Evolutionary conservation across 805 yeast genomes (phyloP), one percentile per base, ranked within the genome.

Genomic region (Ogataea pignaliae): DNA sequence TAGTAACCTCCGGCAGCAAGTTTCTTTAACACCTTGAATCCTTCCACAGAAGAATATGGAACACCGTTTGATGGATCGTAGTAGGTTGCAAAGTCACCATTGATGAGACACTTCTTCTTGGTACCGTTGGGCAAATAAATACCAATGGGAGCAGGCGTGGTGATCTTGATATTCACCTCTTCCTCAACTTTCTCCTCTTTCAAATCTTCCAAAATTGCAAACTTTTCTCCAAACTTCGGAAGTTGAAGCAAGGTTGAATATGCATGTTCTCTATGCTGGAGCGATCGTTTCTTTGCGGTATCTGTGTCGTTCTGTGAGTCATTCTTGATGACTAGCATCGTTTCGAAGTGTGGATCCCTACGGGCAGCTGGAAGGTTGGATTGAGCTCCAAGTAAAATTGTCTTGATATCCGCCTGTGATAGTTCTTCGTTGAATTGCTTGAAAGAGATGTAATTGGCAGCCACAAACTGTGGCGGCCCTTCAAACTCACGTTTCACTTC

Each of bases 41-140:
- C 83, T 38, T 85, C 90, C 48, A 88, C 85, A 50, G 83, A 83
- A 40, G 83, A 75, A 64, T 93, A 93, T 2, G 96, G 95, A 41
- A 93, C 77, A 32, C 96, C 96, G 28, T 85, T 81, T 32, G 78
- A 73, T 0, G 98, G 98, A 68, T 91, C 98, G 51, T 85, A 81
- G 63, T 88, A 91, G 56, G 79, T 76, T 14, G 93, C 95, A 38
- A 81, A 82, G 40, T 75, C 75, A 2, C 96, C 96, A 3, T 88
- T 81, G 36, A 90, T 80, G 21, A 83, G 69, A 72, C 96, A 85
- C 55, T 73, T 64, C 64, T 79, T 76, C 62, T 79, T 81, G 41
- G 73, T 72, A 28, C 86, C 88, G 61, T 73, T 86, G 34, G 88
- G 84, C 45, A 84, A 67, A 50, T 81, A 76, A 29, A 84, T 79